Evolutionary conservation across 2,329 filamentous ascomycete species (phyloP).

Genomic region (Dothideomycetes sp.): DNA sequence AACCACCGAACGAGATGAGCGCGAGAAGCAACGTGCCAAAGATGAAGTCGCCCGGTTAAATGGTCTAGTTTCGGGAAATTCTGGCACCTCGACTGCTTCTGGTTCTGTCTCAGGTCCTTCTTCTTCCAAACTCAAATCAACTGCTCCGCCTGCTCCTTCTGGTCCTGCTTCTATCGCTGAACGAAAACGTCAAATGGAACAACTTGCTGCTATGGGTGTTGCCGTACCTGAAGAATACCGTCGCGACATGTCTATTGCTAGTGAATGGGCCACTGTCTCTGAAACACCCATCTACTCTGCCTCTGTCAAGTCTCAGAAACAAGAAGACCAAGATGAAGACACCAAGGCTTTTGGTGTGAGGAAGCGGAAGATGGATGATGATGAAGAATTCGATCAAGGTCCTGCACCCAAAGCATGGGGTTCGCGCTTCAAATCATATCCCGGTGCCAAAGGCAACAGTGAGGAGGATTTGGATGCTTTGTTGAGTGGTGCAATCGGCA

Average conservation of each 20-base stretch:
- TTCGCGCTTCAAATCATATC: constrained; percentile 35
- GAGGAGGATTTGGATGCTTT: constrained; percentile 56
- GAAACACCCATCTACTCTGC: constrained; percentile 28
- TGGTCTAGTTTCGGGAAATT: constrained; percentile 53
- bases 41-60: constrained; percentile 80
- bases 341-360: constrained; percentile 46
- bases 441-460: constrained; percentile 35
- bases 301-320: constrained; percentile 27
- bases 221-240: constrained; percentile 70
- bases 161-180: constrained; percentile 50
- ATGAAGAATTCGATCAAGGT: constrained; percentile 52
- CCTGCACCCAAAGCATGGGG: constrained; percentile 34
- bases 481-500: constrained; percentile 28
- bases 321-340: constrained; percentile 33
- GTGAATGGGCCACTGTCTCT: constrained; percentile 72
- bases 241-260: constrained; percentile 74
- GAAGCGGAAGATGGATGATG: constrained; percentile 54
- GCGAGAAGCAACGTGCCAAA: constrained; percentile 73
- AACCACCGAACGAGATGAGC: constrained; percentile 67
- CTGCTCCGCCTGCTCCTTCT: constrained; percentile 22
- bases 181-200: constrained; percentile 73
- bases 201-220: constrained; percentile 80
- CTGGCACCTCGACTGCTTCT: constrained; percentile 22
- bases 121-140: constrained; percentile 20
- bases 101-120: constrained; percentile 27